Percentiles rank a stretch among this genome's conserved stretches.
Conservation (phyloP, 805 yeast species). For the Blastobotrys attinorum region DNA sequence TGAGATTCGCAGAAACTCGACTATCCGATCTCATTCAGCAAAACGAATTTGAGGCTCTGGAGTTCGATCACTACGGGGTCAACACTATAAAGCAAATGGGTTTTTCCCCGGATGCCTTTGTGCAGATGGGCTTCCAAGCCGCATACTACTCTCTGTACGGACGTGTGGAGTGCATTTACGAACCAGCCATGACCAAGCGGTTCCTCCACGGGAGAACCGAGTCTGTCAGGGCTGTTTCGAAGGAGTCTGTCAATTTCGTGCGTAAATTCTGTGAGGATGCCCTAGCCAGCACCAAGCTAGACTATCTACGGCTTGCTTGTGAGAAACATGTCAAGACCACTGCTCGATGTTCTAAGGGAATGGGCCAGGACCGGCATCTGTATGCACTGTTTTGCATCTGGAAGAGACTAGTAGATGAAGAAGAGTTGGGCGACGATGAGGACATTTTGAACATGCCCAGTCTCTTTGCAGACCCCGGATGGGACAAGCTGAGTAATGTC, state of each 20-base stretch:
- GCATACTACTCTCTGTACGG: constrained; percentile 90
- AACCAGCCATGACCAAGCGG: constrained; percentile 91
- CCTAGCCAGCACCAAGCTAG: constrained; percentile 50
- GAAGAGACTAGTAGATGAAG: constrained; percentile 39
- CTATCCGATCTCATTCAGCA: constrained; percentile 81
- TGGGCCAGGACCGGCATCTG: constrained; percentile 88
- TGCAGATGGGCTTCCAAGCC: constrained; percentile 89
- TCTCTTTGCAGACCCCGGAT: constrained; percentile 76
- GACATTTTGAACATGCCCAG: constrained; percentile 43
- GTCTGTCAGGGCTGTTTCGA: constrained; percentile 78
- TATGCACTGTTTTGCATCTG: constrained; percentile 84
- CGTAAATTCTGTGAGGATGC: constrained; percentile 73
- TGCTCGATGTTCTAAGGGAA: constrained; percentile 59
- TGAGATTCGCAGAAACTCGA: constrained; percentile 87
- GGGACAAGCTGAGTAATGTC: constrained; percentile 78
- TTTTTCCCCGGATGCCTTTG: constrained; percentile 88
- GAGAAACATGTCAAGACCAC: constrained; percentile 59
- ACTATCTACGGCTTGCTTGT: constrained; percentile 62
- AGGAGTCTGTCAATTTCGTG: constrained; percentile 73
- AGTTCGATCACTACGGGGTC: constrained; percentile 60
- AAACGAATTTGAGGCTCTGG: constrained; percentile 76
- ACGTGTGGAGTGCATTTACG: constrained; percentile 87
- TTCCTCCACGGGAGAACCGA: constrained; percentile 90
- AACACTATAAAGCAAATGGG: constrained; percentile 75
- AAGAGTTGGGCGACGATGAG: constrained; percentile 19